phyloP scores from a whole-genome alignment of 352 stramenopile species.

The Globisporangium cederbergense region DNA sequence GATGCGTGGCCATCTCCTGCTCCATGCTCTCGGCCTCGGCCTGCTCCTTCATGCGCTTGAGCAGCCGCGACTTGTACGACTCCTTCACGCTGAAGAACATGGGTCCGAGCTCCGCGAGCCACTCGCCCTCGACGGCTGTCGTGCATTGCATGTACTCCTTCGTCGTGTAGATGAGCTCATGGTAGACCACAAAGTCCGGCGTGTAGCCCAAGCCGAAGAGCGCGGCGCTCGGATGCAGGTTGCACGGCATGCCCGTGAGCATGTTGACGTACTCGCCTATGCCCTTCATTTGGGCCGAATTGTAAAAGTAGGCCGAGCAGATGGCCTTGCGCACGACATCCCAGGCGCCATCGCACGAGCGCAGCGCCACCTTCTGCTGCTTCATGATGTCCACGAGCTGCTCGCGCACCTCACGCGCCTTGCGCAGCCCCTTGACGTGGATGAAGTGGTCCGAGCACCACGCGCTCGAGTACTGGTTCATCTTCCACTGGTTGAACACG shows the following conservation, averaged over 20 bases:
- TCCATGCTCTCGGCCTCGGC: conserved; percentile 79
- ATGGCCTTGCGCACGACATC: conserved; percentile 98
- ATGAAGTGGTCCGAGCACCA: conserved; percentile 98
- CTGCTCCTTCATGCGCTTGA: conserved; percentile 87
- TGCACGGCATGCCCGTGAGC: conserved; percentile 96
- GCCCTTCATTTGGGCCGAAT: conserved; percentile 98
- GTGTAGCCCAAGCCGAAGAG: conserved; percentile 98
- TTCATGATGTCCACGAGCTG: conserved; percentile 99
- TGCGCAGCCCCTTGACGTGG: conserved; percentile 93
- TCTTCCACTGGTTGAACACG: conserved; percentile 94
- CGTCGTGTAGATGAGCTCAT: conserved; percentile 99
- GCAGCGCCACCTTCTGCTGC: conserved; percentile 91
- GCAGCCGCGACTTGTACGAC: conserved; percentile 91
- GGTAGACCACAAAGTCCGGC: conserved; percentile 99
- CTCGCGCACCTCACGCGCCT: conserved; percentile 89
- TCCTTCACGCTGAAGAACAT: conserved; percentile 99
- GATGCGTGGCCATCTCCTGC: conserved; percentile 62
- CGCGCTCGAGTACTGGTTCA: conserved; percentile 93
- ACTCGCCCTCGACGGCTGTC: conserved; percentile 98
- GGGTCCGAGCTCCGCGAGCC: conserved; percentile 97
- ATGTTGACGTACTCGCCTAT: conserved; percentile 99
- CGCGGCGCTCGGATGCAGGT: conserved; percentile 96
- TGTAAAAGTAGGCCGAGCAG: conserved; percentile 99
- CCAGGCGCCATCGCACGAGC: conserved; percentile 91
- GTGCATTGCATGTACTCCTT: conserved; percentile 99